Base-by-base conservation (phyloP, 495 filamentous ascomycete species). In the Penicillium malachiteum region DNA sequence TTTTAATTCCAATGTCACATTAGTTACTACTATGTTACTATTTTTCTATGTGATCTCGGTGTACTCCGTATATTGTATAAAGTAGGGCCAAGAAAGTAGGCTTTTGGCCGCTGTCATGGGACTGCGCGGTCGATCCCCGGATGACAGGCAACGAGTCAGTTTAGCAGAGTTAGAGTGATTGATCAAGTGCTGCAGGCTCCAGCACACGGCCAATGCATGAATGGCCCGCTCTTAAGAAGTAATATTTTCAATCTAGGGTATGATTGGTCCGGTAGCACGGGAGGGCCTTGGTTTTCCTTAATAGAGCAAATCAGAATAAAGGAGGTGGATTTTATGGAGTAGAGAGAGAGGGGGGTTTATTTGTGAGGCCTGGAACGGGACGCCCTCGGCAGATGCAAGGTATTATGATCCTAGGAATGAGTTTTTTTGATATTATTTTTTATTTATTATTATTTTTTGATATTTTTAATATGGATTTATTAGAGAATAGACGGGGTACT, bases 91-190 rank as follows among this genome's bases (percentile, higher is more conserved):
- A 48, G 43, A 49, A 49, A 49, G 39, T 44, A 60, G 51, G 56
- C 37, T 57, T 52, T 55, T 43, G 57, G 50, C 57, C 57, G 60
- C 63, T 66, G 65, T 68, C 65, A 70, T 45, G 46, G 50, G 54
- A 58, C 69, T 72, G 66, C 65, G 64, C 48, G 56, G 70, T 70
- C 66, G 70, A 73, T 70, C 70, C 47, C 43, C 53, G 60, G 47
- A 33, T 63, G 63, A 67, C 35, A 39, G 34, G 35, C 48, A 31
- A 40, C 31, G 37, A 55, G 47, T 26, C 21, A 26, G 21, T 26
- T 26, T 18, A 21, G 32, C 40, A 30, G n/a, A 32, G 35, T 46
- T 38, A 52, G 39, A 57, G 55, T 60, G 63, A 63, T 48, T 57
- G 62, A 60, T 65, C 62, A 53, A 56, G 57, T 58, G 50, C 54